phyloP scores from a whole-genome alignment of 345 rosid species.

The Cardamine occulta region DNA sequence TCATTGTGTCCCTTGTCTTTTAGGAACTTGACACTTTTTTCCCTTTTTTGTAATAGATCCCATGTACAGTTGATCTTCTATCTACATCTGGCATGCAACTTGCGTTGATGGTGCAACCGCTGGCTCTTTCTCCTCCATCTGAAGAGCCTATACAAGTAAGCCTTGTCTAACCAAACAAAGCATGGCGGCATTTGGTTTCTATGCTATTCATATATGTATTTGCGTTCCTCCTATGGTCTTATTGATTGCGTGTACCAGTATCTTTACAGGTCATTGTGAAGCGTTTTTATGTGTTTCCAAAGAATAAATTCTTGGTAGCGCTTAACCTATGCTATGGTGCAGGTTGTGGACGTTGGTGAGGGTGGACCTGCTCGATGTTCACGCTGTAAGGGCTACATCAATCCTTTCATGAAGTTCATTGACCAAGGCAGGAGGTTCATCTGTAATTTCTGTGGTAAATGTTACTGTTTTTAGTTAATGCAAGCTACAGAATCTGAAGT shows the following conservation, averaged over 20 bases:
- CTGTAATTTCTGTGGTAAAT: constrained; percentile 83
- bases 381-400: constrained; percentile 92
- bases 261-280: constrained; percentile 18
- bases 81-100: constrained; percentile 95
- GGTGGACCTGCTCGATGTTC: constrained; percentile 91
- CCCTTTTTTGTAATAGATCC: constrained; percentile 61
- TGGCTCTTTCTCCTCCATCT: constrained; percentile 94
- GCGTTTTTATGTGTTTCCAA: constrained; percentile 10
- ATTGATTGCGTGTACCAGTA: constrained; percentile 13
- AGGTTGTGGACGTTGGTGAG: constrained; percentile 96
- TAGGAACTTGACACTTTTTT: constrained; percentile 4
- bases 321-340: constrained; percentile 34
- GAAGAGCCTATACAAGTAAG: constrained; percentile 96
- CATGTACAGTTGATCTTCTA: constrained; percentile 93
- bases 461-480: constrained; percentile 31
- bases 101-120: constrained; percentile 89
- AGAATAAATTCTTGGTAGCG: constrained; percentile 12
- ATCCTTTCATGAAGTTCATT: constrained; percentile 90
- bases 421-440: constrained; percentile 89
- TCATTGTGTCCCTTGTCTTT: constrained; percentile 11
- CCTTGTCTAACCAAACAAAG: constrained; percentile 25
- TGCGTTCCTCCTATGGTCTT: not conserved
- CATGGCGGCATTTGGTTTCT: not conserved
- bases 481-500: constrained; percentile 4
- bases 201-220: constrained; percentile 9